A percentile compares a stretch with the other conserved stretches of the same genome.
phyloP scores from a whole-genome alignment of 192 early-diverging fungal species.

The Gaertneriomyces semiglobifer region DNA sequence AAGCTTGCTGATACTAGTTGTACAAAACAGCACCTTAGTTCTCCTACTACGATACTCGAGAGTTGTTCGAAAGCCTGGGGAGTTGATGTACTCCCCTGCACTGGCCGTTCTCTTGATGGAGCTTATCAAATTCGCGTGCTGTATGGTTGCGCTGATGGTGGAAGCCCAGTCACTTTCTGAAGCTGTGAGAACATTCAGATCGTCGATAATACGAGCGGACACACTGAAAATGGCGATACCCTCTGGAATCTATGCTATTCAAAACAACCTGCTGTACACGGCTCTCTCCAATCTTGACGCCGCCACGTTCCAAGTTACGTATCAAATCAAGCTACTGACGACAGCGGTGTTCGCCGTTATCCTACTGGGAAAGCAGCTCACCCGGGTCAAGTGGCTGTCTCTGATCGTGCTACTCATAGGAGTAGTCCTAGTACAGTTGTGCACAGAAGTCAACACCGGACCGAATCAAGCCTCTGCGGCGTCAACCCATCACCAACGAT shows the following conservation, averaged over 20 bases:
- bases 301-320: slow-evolving; percentile 72
- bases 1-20: too few relatives aligned
- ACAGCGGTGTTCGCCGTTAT: slow-evolving; percentile 84
- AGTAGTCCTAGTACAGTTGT: slow-evolving; percentile 70
- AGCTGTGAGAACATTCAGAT: not conserved
- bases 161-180: not conserved
- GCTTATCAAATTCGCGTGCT: too few relatives aligned
- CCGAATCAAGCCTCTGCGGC: too few relatives aligned
- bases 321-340: slow-evolving; percentile 86
- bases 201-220: slow-evolving; percentile 23
- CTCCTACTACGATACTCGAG: too few relatives aligned
- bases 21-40: too few relatives aligned
- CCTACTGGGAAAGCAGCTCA: slow-evolving; percentile 61
- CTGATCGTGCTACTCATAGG: slow-evolving; percentile 70
- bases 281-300: slow-evolving; percentile 76
- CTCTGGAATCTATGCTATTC: slow-evolving; percentile 66
- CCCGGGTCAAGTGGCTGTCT: slow-evolving; percentile 66
- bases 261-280: slow-evolving; percentile 85
- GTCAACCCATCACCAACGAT: too few relatives aligned
- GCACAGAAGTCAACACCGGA: too few relatives aligned
- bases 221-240: slow-evolving; percentile 74
- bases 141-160: too few relatives aligned
- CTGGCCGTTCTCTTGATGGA: too few relatives aligned
- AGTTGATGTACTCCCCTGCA: too few relatives aligned
- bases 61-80: too few relatives aligned